Base-by-base conservation (phyloP, 805 yeast species). In the Pichia manshurica region DNA sequence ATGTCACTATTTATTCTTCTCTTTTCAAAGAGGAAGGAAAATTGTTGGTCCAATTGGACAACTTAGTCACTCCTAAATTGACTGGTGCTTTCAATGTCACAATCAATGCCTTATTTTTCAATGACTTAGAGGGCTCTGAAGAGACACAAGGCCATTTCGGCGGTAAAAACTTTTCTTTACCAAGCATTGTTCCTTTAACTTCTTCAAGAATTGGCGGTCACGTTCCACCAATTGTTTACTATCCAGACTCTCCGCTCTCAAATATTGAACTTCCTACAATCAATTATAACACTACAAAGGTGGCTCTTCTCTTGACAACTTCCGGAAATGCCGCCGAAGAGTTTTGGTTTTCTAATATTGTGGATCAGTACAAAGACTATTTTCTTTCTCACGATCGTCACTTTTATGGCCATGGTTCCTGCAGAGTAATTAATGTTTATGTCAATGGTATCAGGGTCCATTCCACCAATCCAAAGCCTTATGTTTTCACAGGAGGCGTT, bases 311-410 rank as follows among this genome's bases (percentile, higher is more conserved):
- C 10, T 61, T 87, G 5, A 80, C 78, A 53, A 78, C 84, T 12
- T 77, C 86, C 17, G 96, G 93, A 2, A 86, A 83, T 56, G 83
- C 82, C 3, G 79, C 75, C 32, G 96, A 87, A 64, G 96, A 88
- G 61, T 84, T 85, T 57, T 87, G 95, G 95, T 88, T 82, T 63
- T 64, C 80, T 3, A 83, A 85, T 53, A 58, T 69, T 16, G 50
- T 82, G 38, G 85, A 80, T 54, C 59, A 68, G 40, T 72, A 64
- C 53, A 64, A 61, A n/a, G 60, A 68, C 36, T 56, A 57, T n/a
- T 79, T 78, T 52, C 58, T 55, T 2, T 52, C 57, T 1, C 56
- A 65, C 20, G 75, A 77, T 2, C 73, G 69, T 42, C 57, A 56
- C 5, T 67, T 76, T 16, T 58, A 64, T 12, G 85, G 85, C 6